These are phyloP conservation scores for Suillus cothurnatus DNA, from an alignment of 768 basidiomycete species.

Conservation along the genomic window DNA sequence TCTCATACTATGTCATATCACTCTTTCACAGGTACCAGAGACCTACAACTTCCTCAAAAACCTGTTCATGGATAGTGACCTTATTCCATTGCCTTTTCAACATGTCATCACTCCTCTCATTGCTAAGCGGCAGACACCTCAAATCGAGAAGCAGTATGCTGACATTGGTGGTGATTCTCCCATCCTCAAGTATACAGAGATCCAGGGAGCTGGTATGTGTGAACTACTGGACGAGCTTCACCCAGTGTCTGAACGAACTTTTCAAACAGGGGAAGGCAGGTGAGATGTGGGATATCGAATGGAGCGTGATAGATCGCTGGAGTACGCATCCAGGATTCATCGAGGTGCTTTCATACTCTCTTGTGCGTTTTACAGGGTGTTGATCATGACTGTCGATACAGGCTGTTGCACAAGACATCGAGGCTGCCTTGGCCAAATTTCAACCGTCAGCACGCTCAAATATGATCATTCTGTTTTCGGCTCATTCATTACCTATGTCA, in stretches of 20 bases:
- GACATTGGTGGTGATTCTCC: constrained; percentile 98
- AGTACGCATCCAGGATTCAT: constrained; percentile 93
- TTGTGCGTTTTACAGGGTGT: background rate
- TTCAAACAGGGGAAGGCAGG: constrained; percentile 66
- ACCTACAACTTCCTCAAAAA: constrained; percentile 92
- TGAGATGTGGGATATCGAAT: constrained; percentile 71
- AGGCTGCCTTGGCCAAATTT: constrained; percentile 79
- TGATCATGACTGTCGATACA: constrained; percentile 34
- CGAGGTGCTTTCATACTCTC: constrained; percentile 63
- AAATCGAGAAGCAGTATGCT: constrained; percentile 92
- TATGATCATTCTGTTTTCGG: constrained; percentile 90
- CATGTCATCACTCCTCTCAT: constrained; percentile 84
- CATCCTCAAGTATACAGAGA: constrained; percentile 85
- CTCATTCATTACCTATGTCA: constrained; percentile 97
- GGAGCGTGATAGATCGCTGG: constrained; percentile 99
- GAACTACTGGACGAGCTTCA: constrained; percentile 89
- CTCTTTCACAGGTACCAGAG: constrained; percentile 72
- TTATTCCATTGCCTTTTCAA: constrained; percentile 96
- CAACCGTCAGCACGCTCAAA: constrained; percentile 68
- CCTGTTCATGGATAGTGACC: constrained; percentile 89
- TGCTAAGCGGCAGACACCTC: constrained; percentile 84
- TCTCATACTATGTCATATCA: constrained; percentile 9
- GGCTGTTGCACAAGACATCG: constrained; percentile 91
- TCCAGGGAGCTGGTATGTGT: constrained; percentile 91
- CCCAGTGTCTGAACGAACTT: constrained; percentile 92